A percentile compares a stretch with the other conserved stretches of the same genome.
phyloP scores from a whole-genome alignment of 139 green algal genomes.

The Closterium sp. region DNA sequence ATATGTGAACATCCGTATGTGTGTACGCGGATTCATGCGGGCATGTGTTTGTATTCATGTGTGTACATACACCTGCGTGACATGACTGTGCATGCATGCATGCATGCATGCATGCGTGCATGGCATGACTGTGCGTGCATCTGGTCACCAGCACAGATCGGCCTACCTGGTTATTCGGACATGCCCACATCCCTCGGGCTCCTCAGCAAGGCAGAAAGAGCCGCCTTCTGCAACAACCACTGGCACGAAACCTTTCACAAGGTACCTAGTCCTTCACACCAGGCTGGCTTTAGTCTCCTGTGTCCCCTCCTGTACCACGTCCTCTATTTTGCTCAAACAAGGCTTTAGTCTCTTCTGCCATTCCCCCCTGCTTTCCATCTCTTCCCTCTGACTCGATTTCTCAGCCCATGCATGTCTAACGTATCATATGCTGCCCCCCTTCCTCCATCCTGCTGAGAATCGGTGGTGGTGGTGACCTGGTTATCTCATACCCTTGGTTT shows the following conservation, averaged over 20 bases:
- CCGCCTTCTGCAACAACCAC: slow-evolving; percentile 71
- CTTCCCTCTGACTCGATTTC: no score
- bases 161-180: slow-evolving; percentile 60
- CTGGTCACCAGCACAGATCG: slow-evolving; percentile 36
- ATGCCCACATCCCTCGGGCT: slow-evolving; percentile 60
- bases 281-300: no score
- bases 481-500: no score
- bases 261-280: slow-evolving; percentile 2
- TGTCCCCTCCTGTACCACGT: no score
- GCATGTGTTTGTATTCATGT: background rate
- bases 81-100: background rate
- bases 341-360: no score
- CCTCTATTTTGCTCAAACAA: no score
- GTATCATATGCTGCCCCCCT: no score
- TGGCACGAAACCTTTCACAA: slow-evolving; percentile 65
- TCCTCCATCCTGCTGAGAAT: no score
- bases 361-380: no score
- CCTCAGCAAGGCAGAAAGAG: slow-evolving; percentile 61
- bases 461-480: no score
- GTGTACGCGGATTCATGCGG: background rate
- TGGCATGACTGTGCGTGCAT: background rate
- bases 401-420: no score
- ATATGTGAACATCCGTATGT: background rate
- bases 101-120: background rate
- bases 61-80: background rate